phyloP scores from a whole-genome alignment of 192 early-diverging fungal species.

The Podila verticillata region DNA sequence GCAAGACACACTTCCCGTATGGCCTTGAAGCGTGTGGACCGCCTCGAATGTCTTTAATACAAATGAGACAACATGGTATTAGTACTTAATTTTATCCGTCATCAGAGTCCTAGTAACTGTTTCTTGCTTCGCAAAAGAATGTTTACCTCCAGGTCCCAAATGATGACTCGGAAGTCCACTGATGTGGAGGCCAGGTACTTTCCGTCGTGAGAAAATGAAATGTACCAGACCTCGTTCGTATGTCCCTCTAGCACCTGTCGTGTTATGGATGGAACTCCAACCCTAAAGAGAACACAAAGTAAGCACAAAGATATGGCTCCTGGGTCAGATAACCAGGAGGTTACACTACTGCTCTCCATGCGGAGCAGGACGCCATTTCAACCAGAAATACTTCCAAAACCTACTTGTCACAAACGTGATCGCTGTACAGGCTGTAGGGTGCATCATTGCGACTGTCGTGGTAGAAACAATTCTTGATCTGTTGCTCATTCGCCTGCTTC shows the following conservation, averaged over 20 bases:
- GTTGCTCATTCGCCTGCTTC: slow-evolving; percentile 79
- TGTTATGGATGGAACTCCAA: slow-evolving; percentile 66
- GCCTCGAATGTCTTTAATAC: slow-evolving; percentile 64
- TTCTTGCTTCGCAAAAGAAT: not conserved
- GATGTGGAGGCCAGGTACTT: slow-evolving; percentile 92
- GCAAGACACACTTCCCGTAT: slow-evolving; percentile 78
- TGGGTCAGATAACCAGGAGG: no score
- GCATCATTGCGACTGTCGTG: slow-evolving; percentile 71
- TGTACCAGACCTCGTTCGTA: slow-evolving; percentile 95
- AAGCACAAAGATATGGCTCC: not conserved
- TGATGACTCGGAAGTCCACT: slow-evolving; percentile 84
- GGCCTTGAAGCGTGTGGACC: slow-evolving; percentile 68
- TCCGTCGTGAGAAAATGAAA: slow-evolving; percentile 92
- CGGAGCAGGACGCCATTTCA: no score
- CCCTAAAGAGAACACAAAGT: slow-evolving; percentile 9
- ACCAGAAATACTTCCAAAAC: no score
- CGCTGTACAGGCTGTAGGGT: slow-evolving; percentile 68
- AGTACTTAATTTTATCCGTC: not conserved
- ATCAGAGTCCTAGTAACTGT: not conserved
- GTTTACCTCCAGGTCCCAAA: slow-evolving; percentile 85
- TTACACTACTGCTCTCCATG: no score
- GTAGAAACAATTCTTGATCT: slow-evolving; percentile 83
- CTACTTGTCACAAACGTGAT: slow-evolving; percentile 83
- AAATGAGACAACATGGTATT: not conserved
- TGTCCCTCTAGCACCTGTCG: slow-evolving; percentile 76